Percentiles rank a stretch among this genome's conserved stretches.
phyloP scores from a whole-genome alignment of 225 moss, liverwort and hornwort species.

The Straminergon stramineum region DNA sequence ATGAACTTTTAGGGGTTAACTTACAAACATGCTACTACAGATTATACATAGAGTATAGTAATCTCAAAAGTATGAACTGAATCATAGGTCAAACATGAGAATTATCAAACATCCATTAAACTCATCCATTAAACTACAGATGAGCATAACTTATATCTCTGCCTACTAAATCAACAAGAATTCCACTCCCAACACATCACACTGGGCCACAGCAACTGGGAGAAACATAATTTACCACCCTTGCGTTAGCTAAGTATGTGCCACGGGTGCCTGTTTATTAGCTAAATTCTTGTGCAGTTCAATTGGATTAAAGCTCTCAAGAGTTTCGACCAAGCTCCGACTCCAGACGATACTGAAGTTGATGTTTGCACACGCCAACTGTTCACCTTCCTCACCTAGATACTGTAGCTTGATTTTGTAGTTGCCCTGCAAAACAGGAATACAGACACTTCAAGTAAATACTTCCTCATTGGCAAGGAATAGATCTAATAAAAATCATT shows the following conservation, averaged over 20 bases:
- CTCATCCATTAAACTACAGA: not conserved
- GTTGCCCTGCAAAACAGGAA: constrained; percentile 23
- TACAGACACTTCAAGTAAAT: not conserved
- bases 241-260: constrained; percentile 14
- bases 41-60: not conserved
- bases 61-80: not conserved
- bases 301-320: constrained; percentile 37
- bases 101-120: not conserved
- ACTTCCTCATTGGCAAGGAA: not conserved
- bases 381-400: constrained; percentile 22
- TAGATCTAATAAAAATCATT: not conserved
- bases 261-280: constrained; percentile 4
- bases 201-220: not conserved
- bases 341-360: constrained; percentile 49
- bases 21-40: not conserved
- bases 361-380: constrained; percentile 48
- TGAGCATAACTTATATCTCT: not conserved
- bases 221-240: not conserved
- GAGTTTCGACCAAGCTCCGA: not conserved
- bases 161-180: not conserved
- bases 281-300: constrained; percentile 7
- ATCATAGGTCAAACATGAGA: not conserved
- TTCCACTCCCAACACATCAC: not conserved
- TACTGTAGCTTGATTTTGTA: constrained; percentile 55
- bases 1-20: not conserved